These are phyloP conservation scores for Lachnellula hyalina DNA, from an alignment of 2,329 filamentous ascomycete species.

Conservation along the genomic window DNA sequence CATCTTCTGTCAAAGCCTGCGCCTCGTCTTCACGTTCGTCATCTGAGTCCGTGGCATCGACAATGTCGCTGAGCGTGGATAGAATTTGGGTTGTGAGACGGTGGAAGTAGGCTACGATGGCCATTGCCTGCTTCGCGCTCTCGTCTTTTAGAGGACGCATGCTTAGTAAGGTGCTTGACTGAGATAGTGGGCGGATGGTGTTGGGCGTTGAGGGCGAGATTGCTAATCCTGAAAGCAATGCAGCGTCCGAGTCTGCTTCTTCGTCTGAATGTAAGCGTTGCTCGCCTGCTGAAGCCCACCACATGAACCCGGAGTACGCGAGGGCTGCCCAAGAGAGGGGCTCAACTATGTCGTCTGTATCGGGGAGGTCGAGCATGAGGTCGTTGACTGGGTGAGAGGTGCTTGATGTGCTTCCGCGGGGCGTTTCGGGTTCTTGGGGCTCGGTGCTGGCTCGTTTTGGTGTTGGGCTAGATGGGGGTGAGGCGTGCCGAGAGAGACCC, in stretches of 20 bases:
- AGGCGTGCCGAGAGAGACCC: slow-evolving; percentile 47
- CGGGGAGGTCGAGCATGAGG: slow-evolving; percentile 40
- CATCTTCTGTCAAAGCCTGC: slow-evolving; percentile 34
- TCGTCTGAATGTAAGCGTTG: slow-evolving; percentile 56
- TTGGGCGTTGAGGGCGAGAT: slow-evolving; percentile 28
- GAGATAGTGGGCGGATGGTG: slow-evolving; percentile 20
- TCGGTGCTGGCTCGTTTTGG: slow-evolving; percentile 7
- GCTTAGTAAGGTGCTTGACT: slow-evolving; percentile 36
- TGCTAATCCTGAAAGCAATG: slow-evolving; percentile 49
- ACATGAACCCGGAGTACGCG: slow-evolving; percentile 79
- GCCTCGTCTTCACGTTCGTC: slow-evolving; percentile 32
- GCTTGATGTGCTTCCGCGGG: slow-evolving; percentile 22
- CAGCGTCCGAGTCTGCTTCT: slow-evolving; percentile 52
- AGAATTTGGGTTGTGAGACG: slow-evolving; percentile 65
- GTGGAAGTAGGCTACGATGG: slow-evolving; percentile 77
- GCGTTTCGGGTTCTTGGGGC: slow-evolving; percentile 18
- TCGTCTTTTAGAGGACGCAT: slow-evolving; percentile 24
- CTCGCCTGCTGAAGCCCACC: slow-evolving; percentile 84
- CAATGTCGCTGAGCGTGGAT: slow-evolving; percentile 54
- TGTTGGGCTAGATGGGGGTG: slow-evolving; percentile 13
- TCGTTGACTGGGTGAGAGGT: slow-evolving; percentile 32
- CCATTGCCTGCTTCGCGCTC: slow-evolving; percentile 53
- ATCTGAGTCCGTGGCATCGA: slow-evolving; percentile 40
- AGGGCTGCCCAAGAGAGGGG: slow-evolving; percentile 65
- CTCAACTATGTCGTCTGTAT: slow-evolving; percentile 52